phyloP scores from a whole-genome alignment of 345 rosid genomes.

The Theobroma cacao region DNA sequence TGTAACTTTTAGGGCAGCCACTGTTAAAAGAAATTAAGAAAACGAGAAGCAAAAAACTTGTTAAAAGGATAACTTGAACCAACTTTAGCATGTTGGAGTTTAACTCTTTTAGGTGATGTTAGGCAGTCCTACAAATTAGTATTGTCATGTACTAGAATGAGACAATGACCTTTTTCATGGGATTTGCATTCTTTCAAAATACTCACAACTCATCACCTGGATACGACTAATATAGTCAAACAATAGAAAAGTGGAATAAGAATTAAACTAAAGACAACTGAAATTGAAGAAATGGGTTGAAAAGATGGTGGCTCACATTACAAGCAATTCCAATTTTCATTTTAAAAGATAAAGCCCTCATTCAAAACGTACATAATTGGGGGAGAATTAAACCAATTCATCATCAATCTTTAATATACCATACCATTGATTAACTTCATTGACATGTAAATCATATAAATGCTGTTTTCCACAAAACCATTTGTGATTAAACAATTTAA shows the following conservation, averaged over 20 bases:
- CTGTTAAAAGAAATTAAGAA: slow-evolving; percentile 15
- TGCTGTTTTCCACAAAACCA: not conserved
- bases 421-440: not conserved
- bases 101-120: not conserved
- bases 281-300: not conserved
- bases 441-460: not conserved
- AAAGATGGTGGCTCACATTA: not conserved
- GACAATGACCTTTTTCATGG: not conserved
- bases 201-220: not conserved
- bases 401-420: not conserved
- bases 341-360: not conserved
- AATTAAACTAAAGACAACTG: not conserved
- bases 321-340: not conserved
- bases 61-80: not conserved
- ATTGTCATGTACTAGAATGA: not conserved
- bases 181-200: not conserved
- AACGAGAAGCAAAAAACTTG: not conserved
- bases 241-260: not conserved
- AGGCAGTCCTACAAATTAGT: not conserved
- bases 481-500: not conserved
- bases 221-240: not conserved
- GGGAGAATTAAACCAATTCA: not conserved
- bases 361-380: not conserved
- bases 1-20: slow-evolving; percentile 23
- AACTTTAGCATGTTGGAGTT: not conserved